Evolutionary conservation across 1,139 yeast species (phyloP).

Genomic region (Yamadazyma buinensis): DNA sequence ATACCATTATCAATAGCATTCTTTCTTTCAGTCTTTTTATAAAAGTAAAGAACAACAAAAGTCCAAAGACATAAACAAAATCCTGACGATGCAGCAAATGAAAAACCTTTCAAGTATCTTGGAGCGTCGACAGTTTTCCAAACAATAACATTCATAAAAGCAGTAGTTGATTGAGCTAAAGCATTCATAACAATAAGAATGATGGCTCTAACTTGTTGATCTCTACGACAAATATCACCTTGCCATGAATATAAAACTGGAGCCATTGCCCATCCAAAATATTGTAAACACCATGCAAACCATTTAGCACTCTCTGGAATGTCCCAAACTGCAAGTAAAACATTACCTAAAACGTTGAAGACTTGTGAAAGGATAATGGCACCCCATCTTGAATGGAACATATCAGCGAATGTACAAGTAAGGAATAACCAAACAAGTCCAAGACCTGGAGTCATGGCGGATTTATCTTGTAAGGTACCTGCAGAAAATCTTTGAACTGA

Average conservation of each 20-base stretch:
- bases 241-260: slow-evolving; percentile 48
- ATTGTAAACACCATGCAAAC: slow-evolving; percentile 46
- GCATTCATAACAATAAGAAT: slow-evolving; percentile 43
- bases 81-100: slow-evolving; percentile 52
- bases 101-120: slow-evolving; percentile 34
- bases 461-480: slow-evolving; percentile 36
- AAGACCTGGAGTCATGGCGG: slow-evolving; percentile 43
- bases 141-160: slow-evolving; percentile 44
- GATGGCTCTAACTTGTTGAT: slow-evolving; percentile 42
- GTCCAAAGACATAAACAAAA: slow-evolving; percentile 52
- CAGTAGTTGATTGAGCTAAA: slow-evolving; percentile 41
- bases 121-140: slow-evolving; percentile 47
- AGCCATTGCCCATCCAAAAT: slow-evolving; percentile 50
- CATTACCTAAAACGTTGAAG: slow-evolving; percentile 37
- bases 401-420: slow-evolving; percentile 44
- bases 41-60: slow-evolving; percentile 49
- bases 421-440: slow-evolving; percentile 39
- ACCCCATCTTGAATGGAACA: slow-evolving; percentile 52
- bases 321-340: slow-evolving; percentile 44
- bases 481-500: slow-evolving; percentile 20
- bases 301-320: slow-evolving; percentile 43
- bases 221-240: slow-evolving; percentile 42
- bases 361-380: slow-evolving; percentile 55
- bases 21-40: slow-evolving; percentile 54
- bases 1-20: slow-evolving; percentile 53